Evolutionary conservation across 805 yeast species (phyloP).

Genomic region (Schizosaccharomyces japonicus): DNA sequence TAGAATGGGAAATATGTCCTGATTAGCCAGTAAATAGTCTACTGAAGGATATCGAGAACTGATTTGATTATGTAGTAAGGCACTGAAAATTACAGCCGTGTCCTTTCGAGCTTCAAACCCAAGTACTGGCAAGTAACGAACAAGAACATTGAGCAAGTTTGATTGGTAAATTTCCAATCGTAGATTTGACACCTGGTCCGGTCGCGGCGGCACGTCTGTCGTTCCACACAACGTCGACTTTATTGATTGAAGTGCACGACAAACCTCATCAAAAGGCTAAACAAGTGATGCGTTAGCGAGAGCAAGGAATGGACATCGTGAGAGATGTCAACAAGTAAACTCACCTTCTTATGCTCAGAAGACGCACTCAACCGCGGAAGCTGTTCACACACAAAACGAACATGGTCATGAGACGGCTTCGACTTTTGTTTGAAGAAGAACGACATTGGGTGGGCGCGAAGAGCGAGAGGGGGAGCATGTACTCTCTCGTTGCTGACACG

Average conservation of each 20-base stretch:
- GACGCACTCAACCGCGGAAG: conserved; percentile 18
- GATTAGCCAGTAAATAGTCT: conserved; percentile 48
- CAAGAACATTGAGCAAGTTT: conserved; percentile 41
- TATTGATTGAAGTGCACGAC: conserved; percentile 39
- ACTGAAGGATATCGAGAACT: conserved; percentile 67
- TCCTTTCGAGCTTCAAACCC: conserved; percentile 84
- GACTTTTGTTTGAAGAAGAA: conserved; percentile 78
- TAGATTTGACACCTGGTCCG: conserved; percentile 50
- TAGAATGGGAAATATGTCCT: conserved; percentile 37
- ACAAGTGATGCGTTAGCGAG: too few species aligned
- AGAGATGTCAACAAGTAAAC: conserved; percentile 13
- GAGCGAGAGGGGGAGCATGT: too few species aligned
- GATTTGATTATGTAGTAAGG: conserved; percentile 53
- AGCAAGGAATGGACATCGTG: too few species aligned
- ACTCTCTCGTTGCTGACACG: too few species aligned
- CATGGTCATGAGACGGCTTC: conserved; percentile 67
- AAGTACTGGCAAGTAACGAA: conserved; percentile 34
- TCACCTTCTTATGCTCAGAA: conserved; percentile 20
- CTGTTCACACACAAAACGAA: conserved; percentile 51
- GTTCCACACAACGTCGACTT: conserved; percentile 48
- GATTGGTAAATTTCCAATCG: conserved; percentile 58
- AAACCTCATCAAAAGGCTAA: conserved; percentile 48
- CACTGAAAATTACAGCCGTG: conserved; percentile 45
- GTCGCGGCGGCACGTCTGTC: conserved; percentile 24
- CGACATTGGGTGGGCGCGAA: conserved; percentile 29